Percentiles rank a stretch among this genome's conserved stretches.
These are phyloP conservation scores for Leavenworthia alabamica DNA, from an alignment of 345 rosid genomes.

Conservation along the genomic window DNA sequence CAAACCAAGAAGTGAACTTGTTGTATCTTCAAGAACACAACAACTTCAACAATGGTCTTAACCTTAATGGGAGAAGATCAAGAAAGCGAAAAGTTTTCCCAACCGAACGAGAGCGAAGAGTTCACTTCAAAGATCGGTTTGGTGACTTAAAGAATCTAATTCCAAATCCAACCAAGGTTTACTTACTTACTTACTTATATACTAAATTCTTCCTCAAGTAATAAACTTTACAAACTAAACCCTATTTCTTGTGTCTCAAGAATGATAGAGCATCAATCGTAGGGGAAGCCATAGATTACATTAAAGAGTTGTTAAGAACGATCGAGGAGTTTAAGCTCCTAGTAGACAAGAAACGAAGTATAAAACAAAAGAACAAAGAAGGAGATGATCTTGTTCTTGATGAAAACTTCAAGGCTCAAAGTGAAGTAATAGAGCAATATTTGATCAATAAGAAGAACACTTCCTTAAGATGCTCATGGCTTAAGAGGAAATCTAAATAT, in stretches of 20 bases:
- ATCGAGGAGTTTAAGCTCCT: conserved; percentile 56
- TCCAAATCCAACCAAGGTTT: conserved; percentile 65
- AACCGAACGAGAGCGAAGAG: conserved; percentile 61
- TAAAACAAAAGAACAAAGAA: conserved; percentile 42
- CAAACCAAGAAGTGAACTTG: conserved; percentile 20
- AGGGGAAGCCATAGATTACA: conserved; percentile 66
- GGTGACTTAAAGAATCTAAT: conserved; percentile 42
- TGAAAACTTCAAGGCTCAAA: conserved; percentile 31
- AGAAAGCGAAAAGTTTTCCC: conserved; percentile 51
- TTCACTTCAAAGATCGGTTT: conserved; percentile 49
- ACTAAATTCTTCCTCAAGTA: conserved; percentile 5
- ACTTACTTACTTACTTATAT: background rate
- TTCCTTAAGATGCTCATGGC: conserved; percentile 67
- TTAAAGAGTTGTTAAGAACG: conserved; percentile 57
- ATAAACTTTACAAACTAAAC: background rate
- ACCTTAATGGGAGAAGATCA: conserved; percentile 36
- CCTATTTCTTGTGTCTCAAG: conserved; percentile 21
- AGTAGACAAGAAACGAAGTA: conserved; percentile 56
- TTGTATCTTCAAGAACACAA: conserved; percentile 32
- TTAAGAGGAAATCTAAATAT: conserved; percentile 70
- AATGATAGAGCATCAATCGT: conserved; percentile 63
- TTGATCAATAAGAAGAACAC: conserved; percentile 31
- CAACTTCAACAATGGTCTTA: conserved; percentile 34
- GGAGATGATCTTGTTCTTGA: conserved; percentile 32
- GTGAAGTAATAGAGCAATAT: conserved; percentile 36